Evolutionary conservation across 306 rosid genomes (phyloP).

Genomic region (Quercus variabilis): DNA sequence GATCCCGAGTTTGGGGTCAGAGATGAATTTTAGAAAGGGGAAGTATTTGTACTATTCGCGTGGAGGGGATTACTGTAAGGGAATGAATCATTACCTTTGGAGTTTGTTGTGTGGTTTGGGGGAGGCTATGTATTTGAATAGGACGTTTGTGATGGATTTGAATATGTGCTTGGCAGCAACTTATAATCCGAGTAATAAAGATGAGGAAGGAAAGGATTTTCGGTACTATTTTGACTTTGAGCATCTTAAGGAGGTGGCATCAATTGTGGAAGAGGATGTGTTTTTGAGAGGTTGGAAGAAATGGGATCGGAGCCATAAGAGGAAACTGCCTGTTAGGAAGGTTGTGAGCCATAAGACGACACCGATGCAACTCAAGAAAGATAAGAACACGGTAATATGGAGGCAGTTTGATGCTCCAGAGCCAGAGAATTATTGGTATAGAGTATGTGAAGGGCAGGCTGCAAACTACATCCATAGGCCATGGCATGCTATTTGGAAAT

Average conservation of each 20-base stretch:
- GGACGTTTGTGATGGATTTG: constrained; percentile 97
- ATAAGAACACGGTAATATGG: constrained; percentile 62
- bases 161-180: constrained; percentile 65
- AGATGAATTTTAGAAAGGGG: constrained; percentile 70
- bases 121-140: constrained; percentile 88
- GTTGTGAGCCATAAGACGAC: constrained; percentile 64
- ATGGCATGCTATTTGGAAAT: constrained; percentile 97
- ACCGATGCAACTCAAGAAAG: constrained; percentile 87
- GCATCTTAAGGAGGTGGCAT: constrained; percentile 85
- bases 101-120: constrained; percentile 98
- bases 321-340: constrained; percentile 66
- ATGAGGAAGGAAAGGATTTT: constrained; percentile 93
- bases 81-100: constrained; percentile 95
- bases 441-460: constrained; percentile 95
- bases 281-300: constrained; percentile 81
- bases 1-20: constrained; percentile 75
- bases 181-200: constrained; percentile 69
- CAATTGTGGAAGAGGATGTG: constrained; percentile 86
- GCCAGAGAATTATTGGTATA: constrained; percentile 96
- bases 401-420: constrained; percentile 91
- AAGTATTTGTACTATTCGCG: constrained; percentile 90
- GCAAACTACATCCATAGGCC: constrained; percentile 83
- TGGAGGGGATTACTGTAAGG: constrained; percentile 97
- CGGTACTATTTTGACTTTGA: constrained; percentile 94
- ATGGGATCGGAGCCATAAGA: constrained; percentile 74